Evolutionary conservation across 495 filamentous ascomycete species (phyloP).

Genomic region (Chaetomium tenue): DNA sequence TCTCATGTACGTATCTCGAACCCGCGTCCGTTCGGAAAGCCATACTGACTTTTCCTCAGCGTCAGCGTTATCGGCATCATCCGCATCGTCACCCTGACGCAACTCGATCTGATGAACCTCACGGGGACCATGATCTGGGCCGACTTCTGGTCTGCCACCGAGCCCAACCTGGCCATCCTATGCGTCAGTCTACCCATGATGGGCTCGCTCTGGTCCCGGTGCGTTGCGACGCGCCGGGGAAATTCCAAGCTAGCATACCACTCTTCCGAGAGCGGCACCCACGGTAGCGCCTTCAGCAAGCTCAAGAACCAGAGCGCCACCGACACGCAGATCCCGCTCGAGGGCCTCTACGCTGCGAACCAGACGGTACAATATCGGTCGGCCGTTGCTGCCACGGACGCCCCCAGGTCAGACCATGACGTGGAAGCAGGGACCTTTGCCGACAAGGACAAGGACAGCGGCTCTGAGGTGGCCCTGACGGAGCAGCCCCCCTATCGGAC

Average conservation of each 20-base stretch:
- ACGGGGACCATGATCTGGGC: slow-evolving; percentile 31
- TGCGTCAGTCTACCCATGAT: slow-evolving; percentile 38
- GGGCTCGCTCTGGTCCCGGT: slow-evolving; percentile 23
- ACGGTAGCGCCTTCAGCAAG: slow-evolving; percentile 22
- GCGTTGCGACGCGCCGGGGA: slow-evolving; percentile 15
- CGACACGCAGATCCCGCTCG: slow-evolving; percentile 16
- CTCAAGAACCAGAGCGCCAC: slow-evolving; percentile 6
- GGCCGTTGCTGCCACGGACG: slow-evolving; percentile 3
- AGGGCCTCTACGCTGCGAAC: slow-evolving; percentile 25
- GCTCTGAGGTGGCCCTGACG: slow-evolving; percentile 23
- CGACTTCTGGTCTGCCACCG: slow-evolving; percentile 37
- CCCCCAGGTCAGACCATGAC: not conserved
- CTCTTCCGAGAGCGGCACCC: slow-evolving; percentile 17
- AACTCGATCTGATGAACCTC: slow-evolving; percentile 27
- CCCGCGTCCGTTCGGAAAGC: not conserved
- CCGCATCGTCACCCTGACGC: slow-evolving; percentile 31
- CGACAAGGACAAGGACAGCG: slow-evolving; percentile 21
- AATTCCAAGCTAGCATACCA: slow-evolving; percentile 23
- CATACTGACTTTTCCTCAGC: not conserved
- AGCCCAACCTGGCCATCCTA: slow-evolving; percentile 35
- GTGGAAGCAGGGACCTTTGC: not conserved
- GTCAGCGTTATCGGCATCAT: slow-evolving; percentile 33
- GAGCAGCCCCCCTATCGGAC: not conserved
- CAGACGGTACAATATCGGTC: slow-evolving; percentile 20
- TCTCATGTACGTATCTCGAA: slow-evolving; percentile 20